Evolutionary conservation across 306 rosid species (phyloP).

Genomic region (Quercus glauca): DNA sequence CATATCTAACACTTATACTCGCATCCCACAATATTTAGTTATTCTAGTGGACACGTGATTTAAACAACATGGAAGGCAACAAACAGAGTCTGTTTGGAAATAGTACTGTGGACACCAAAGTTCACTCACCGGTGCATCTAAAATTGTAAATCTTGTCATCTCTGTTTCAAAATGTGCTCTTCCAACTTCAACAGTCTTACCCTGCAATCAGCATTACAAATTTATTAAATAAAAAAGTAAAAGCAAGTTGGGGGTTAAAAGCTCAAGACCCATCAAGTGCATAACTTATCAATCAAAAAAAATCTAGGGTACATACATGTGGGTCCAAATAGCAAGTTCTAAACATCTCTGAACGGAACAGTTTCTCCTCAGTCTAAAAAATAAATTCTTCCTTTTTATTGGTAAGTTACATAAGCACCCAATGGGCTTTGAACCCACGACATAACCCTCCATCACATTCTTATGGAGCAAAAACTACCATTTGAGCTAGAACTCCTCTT

Average conservation of each 20-base stretch:
- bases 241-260: no score
- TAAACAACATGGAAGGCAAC: neutral
- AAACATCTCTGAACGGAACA: neutral
- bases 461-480: no score
- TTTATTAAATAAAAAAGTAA: neutral
- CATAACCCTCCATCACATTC: no score
- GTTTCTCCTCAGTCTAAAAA: neutral
- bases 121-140: conserved; percentile 96
- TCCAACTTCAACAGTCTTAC: conserved; percentile 98
- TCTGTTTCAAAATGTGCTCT: conserved; percentile 97
- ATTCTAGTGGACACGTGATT: conserved; percentile 6
- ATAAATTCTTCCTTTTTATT: no score
- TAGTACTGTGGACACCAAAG: conserved; percentile 11
- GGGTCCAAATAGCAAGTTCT: neutral
- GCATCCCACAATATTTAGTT: neutral
- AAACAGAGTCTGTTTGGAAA: neutral
- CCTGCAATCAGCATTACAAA: conserved; percentile 48
- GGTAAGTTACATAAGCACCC: no score
- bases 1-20: no score
- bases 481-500: neutral
- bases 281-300: no score
- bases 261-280: no score
- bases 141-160: conserved; percentile 78
- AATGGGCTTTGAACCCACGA: no score
- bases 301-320: neutral